Evolutionary conservation across 345 rosid genomes (phyloP), one percentile per base, ranked within the genome.

Genomic region (Eucalyptus globulus): DNA sequence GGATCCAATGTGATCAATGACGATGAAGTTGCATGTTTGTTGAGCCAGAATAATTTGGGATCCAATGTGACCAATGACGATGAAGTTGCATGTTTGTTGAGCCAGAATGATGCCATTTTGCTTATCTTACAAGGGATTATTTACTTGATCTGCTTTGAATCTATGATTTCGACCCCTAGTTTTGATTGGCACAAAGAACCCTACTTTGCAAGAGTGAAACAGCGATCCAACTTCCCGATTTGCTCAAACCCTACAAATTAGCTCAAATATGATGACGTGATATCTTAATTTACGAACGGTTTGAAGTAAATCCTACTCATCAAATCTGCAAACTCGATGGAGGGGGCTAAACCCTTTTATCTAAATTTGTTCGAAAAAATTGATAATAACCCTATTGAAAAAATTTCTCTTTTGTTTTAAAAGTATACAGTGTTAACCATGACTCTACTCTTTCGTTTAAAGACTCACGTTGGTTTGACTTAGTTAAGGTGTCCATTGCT

Each of bases 351-450:
- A 69, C 15, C 80, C 13, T 69, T 3, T 17, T 19, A 9, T 34
- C 81, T 34, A 11, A 14, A 40, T 10, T 9, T 72, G 83, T 37
- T 0, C 3, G 9, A 37, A 40, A 72, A 72, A 0, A 17, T 69
- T 34, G 44, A 34, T 0, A 19, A 69, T 0, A 72, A 19, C 8
- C 14, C 2, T 34, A 34, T 22, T 4, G 26, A 34, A 2, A 69
- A 67, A n/a, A 14, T 40, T 67, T 34, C 56, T 6, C 17, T 4
- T 0, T n/a, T n/a, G 31, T n/a, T 65, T 14, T 65, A 65, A 65
- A n/a, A 14, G 0, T 67, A 15, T 19, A 53, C 5, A 0, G 5
- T 53, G 0, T 53, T 53, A 53, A 19, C 11, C 58, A 53, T 0
- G 1, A 53, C 24, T 53, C 11, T 53, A 8, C 14, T 26, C 0